phyloP scores from a whole-genome alignment of 352 stramenopile genomes.

The Globisporangium canariense region DNA sequence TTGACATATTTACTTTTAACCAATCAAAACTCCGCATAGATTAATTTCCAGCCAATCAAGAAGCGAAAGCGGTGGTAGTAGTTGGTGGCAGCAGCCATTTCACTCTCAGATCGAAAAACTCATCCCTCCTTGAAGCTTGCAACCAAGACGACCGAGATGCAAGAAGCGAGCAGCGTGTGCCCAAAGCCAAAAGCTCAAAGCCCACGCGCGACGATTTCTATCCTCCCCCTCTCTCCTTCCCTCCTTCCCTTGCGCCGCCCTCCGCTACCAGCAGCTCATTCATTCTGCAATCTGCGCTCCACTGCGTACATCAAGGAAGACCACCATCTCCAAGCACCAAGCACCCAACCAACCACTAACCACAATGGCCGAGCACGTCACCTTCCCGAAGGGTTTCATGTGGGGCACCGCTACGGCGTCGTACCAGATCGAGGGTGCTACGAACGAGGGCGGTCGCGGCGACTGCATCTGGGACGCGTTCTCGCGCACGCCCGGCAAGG shows the following conservation, averaged over 20 bases:
- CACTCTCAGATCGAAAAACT: neutral
- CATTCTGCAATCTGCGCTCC: slow-evolving; percentile 18
- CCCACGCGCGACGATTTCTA: neutral
- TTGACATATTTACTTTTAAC: neutral
- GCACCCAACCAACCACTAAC: neutral
- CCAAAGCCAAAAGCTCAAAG: neutral
- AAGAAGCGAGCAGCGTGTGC: neutral
- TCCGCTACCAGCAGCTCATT: neutral
- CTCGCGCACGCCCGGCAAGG: slow-evolving; percentile 54
- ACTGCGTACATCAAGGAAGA: slow-evolving; percentile 6
- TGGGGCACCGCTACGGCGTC: slow-evolving; percentile 86
- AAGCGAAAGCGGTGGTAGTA: neutral
- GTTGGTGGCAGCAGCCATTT: slow-evolving; percentile 4
- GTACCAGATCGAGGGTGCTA: slow-evolving; percentile 93
- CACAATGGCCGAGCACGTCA: slow-evolving; percentile 26
- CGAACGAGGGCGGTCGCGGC: slow-evolving; percentile 77
- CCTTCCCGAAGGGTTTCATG: slow-evolving; percentile 62
- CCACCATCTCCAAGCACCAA: neutral
- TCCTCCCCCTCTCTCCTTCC: neutral
- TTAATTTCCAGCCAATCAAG: slow-evolving; percentile 5
- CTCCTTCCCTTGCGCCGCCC: neutral
- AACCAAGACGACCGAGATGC: neutral
- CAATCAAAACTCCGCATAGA: neutral
- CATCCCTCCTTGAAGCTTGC: slow-evolving; percentile 4
- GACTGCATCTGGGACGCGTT: slow-evolving; percentile 91